Base-by-base conservation (phyloP, 129 eudicot genomes). In the Escallonia herrerae region DNA sequence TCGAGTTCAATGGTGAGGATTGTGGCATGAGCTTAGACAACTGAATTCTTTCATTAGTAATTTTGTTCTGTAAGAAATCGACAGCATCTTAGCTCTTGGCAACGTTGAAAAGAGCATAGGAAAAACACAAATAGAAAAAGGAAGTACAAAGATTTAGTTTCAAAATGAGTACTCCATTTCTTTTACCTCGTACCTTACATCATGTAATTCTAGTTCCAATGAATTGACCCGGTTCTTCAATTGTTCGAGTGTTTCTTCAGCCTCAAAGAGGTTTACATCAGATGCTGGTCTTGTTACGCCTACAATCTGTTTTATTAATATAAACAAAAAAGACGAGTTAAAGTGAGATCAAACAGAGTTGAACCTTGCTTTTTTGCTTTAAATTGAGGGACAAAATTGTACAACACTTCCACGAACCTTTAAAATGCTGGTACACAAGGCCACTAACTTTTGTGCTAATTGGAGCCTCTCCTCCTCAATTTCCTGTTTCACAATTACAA, bases 231-330 rank as follows among this genome's bases (percentile, higher is more conserved):
- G 83, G 47, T 43, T 67, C 41, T 64, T 76, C 44, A 91, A 88
- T 72, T 83, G 79, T 58, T 83, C 85, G 43, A 91, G 85, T 59
- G 98, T 91, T 72, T 85, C 87, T 80, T 91, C 95, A 5, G 96
- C 96, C 64, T 42, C 76, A 43, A 84, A 69, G 61, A 79, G 63
- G 56, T 54, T 76, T 56, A 83, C 71, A 70, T 83, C 84, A 50
- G 86, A 81, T 68, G 74, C 22, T 56, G 82, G 81, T 45, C 69
- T 81, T 5, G 78, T 71, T 55, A 88, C 79, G 60, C 96, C 96
- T 39, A 95, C 86, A 62, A 83, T 89, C 97, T 87, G 84, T 50
- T n/a, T n/a, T n/a, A n/a, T n/a, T n/a, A n/a, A n/a, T n/a, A n/a
- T n/a, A n/a, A n/a, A n/a, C n/a, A n/a, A n/a, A n/a, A n/a, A n/a